Base-by-base conservation (phyloP, 176 grass and related monocot species). In the Echinochloa phyllopogon region DNA sequence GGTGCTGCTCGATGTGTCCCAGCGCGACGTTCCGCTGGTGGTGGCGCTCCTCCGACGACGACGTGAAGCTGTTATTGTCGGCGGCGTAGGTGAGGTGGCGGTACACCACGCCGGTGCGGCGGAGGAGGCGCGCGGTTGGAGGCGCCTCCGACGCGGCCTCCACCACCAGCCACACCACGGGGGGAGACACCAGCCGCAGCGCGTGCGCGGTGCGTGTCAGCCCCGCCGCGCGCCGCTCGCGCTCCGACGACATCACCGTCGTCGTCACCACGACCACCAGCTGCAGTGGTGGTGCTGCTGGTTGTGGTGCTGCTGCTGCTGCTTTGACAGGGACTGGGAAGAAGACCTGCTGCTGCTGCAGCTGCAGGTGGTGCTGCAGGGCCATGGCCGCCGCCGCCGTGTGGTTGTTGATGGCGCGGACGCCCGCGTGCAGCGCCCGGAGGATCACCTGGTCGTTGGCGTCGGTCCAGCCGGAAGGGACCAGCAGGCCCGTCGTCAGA, bases 81-180 rank as follows among this genome's bases (percentile, higher is more conserved):
- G 29, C 85, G 45, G 65, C 41, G 89, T 95, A 98, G 0, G 89
- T 76, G 24, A 98, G 68, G 81, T 98, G 93, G 3, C 96, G 79
- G 87, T 95, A 95, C 74, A 81, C 62, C 36, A 94, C 76, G 27
- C 91, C 93, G 3, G 93, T 87, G 61, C 76, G 23, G 13, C 96
- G 85, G 41, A 98, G 85, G 83, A 95, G 84, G 62, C 66, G 85
- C 23, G 91, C 93, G 13, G 96, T 98, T 7, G 40, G 18, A 1
- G 76, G 43, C 13, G 73, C 89, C 14, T 87, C 91, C 27, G 41
- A 20, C 49, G 71, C 65, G 6, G 79, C 83, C 85, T 98, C 93
- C 62, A 95, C 93, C 37, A 98, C 91, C 83, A 98, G 85, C 96
- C 96, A 98, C 75, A 98, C 83, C 73, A 98, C 55, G 13, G 96